These are phyloP conservation scores for Penicillium sp. DNA, from an alignment of 2,329 filamentous ascomycete genomes.

Conservation along the genomic window DNA sequence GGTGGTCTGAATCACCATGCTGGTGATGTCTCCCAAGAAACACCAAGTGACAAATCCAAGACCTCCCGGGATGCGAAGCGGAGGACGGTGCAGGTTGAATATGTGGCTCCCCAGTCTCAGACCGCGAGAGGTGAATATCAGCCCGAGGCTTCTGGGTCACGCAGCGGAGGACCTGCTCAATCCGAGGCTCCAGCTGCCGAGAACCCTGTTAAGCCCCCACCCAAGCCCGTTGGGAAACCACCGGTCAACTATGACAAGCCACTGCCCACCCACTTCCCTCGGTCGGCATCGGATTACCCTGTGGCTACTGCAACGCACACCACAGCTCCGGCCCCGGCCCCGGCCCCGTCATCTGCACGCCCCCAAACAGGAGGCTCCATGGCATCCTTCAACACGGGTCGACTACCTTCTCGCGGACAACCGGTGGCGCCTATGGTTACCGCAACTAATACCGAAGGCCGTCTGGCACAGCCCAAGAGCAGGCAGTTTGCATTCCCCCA, in stretches of 20 bases:
- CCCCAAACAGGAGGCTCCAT: slow-evolving; percentile 83
- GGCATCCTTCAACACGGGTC: slow-evolving; percentile 59
- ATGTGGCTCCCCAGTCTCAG: slow-evolving; percentile 86
- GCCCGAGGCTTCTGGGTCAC: slow-evolving; percentile 16
- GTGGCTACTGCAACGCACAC: slow-evolving; percentile 48
- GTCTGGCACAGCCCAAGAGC: slow-evolving; percentile 77
- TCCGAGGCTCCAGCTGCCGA: slow-evolving; percentile 8
- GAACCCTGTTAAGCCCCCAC: slow-evolving; percentile 5
- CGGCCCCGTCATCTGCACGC: slow-evolving; percentile 52
- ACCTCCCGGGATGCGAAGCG: slow-evolving; percentile 79
- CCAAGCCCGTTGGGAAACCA: slow-evolving; percentile 7
- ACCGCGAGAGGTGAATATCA: slow-evolving; percentile 68
- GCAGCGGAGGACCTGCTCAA: slow-evolving; percentile 4
- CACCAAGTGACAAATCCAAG: slow-evolving; percentile 65
- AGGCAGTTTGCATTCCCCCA: slow-evolving; percentile 68
- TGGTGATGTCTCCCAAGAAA: slow-evolving; percentile 69
- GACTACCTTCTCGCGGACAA: slow-evolving; percentile 76
- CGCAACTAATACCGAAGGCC: slow-evolving; percentile 83
- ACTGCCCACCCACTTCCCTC: slow-evolving; percentile 52
- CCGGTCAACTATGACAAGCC: slow-evolving; percentile 34
- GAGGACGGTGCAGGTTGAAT: slow-evolving; percentile 94
- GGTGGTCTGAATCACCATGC: slow-evolving; percentile 71
- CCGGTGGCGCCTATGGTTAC: slow-evolving; percentile 84
- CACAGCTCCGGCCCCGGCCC: slow-evolving; percentile 22
- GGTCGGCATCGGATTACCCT: slow-evolving; percentile 60